A percentile compares a stretch with the other conserved stretches of the same genome.
These are phyloP conservation scores for Penicillium sumatraense DNA, from an alignment of 2,329 filamentous ascomycete genomes.

Conservation along the genomic window DNA sequence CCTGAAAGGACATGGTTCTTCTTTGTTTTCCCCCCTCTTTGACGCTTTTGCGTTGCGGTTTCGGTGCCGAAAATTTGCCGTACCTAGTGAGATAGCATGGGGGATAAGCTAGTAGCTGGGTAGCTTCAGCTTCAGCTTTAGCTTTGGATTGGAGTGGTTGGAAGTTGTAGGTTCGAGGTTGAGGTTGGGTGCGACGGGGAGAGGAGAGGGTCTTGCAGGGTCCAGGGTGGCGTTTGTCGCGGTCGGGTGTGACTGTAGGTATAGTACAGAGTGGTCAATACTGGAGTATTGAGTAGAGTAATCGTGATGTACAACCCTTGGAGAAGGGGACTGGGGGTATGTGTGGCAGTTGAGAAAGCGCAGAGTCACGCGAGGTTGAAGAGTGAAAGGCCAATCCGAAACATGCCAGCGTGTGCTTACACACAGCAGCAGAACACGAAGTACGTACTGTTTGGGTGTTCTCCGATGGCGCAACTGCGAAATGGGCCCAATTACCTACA, in stretches of 20 bases:
- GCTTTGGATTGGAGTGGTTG: not conserved
- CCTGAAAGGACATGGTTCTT: slow-evolving; percentile 57
- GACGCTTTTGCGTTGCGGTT: too few relatives aligned
- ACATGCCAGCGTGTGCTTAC: slow-evolving; percentile 14
- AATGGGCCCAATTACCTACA: too few relatives aligned
- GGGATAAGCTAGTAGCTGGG: not conserved
- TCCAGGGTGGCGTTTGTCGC: not conserved
- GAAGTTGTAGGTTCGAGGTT: not conserved
- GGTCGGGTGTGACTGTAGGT: not conserved
- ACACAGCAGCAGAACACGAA: too few relatives aligned
- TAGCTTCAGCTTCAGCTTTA: too few relatives aligned
- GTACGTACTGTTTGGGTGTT: too few relatives aligned
- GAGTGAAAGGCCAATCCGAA: slow-evolving; percentile 1
- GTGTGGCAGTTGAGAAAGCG: not conserved
- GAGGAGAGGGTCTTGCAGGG: not conserved
- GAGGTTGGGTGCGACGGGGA: not conserved
- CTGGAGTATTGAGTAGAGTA: too few relatives aligned
- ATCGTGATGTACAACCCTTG: too few relatives aligned
- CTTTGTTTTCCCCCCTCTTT: slow-evolving; percentile 3
- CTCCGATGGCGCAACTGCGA: not conserved
- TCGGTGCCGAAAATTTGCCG: slow-evolving; percentile 9
- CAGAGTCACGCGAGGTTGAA: not conserved
- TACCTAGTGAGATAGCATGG: slow-evolving; percentile 17
- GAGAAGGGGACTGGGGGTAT: too few relatives aligned
- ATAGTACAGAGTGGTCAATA: too few relatives aligned